phyloP scores from a whole-genome alignment of 2,329 filamentous ascomycete genomes.

The Pseudogymnoascus sp. region DNA sequence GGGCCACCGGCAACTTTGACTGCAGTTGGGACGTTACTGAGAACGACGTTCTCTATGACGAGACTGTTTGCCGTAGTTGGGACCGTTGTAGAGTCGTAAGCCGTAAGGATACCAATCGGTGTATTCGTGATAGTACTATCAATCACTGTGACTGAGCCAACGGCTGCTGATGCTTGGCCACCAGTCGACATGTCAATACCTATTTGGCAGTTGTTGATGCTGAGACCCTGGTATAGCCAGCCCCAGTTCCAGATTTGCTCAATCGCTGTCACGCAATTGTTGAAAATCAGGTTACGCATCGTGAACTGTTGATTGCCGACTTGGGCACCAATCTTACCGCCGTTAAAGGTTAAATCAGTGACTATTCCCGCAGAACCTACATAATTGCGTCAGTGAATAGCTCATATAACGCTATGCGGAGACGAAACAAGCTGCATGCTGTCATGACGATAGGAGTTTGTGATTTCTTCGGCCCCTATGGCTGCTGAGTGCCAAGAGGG shows the following conservation, averaged over 20 bases:
- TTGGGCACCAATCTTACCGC: conserved; percentile 51
- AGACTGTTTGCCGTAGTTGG: conserved; percentile 65
- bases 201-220: conserved; percentile 43
- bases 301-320: conserved; percentile 61
- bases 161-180: conserved; percentile 35
- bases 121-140: conserved; percentile 46
- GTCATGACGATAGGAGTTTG: no score
- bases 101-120: conserved; percentile 41
- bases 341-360: conserved; percentile 51
- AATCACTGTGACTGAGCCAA: conserved; percentile 49
- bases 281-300: conserved; percentile 42
- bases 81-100: conserved; percentile 42
- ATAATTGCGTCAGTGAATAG: conserved; percentile 4
- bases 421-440: no score
- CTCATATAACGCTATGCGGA: background rate
- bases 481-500: conserved; percentile 23
- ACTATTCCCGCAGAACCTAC: conserved; percentile 49
- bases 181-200: conserved; percentile 45
- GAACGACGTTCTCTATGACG: conserved; percentile 79
- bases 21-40: conserved; percentile 55
- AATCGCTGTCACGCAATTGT: conserved; percentile 44
- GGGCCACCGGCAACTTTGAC: conserved; percentile 51
- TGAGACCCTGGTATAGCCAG: conserved; percentile 45
- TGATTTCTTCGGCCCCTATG: no score
- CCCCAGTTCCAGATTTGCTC: conserved; percentile 54